Base-by-base conservation (phyloP, 352 stramenopile genomes). In the Nothophytophthora sp. region DNA sequence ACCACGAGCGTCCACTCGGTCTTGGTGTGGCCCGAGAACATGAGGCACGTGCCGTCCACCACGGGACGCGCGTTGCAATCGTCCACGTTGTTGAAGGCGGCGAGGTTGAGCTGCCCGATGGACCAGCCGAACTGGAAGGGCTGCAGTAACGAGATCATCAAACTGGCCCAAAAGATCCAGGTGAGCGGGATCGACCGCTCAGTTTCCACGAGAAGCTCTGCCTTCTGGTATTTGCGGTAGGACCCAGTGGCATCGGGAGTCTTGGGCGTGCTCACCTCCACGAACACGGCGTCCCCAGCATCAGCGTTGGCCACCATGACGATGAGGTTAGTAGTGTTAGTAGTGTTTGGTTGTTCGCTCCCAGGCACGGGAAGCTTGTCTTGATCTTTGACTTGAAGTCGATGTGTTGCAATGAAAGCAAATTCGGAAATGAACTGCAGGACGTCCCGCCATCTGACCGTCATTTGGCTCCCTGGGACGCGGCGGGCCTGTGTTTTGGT, bases 111-210 rank as follows among this genome's bases (percentile, higher is more conserved):
- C 44, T 82, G 64, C 33, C 62, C 64, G 18, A 75, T 37, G 16
- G 58, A 66, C 72, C 72, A 82, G 47, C 72, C 72, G 46, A 67
- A 73, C 47, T 84, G 70, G 29, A 73, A 52, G 11, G 60, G 52
- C 12, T 68, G 53, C 30, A 75, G 41, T 3, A 71, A 46, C 32
- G 53, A 44, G 27, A 73, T 33, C 11, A 50, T 24, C 11, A 63
- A 32, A 38, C 50, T 72, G 9, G 57, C 36, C 38, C 78, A 76
- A 16, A 80, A 57, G 25, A 63, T 42, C n/a, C 44, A 47, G 4
- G 28, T 47, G 7, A 59, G 60, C 13, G 7, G 41, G 25, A 50
- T 22, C 1, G 18, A 7, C 20, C 18, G 27, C 23, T 3, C 36
- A 5, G 39, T 9, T 18, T 27, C 36, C 16, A 32, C 22, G 3